phyloP scores from a whole-genome alignment of 2,329 filamentous ascomycete species.

The Sporothrix inflata region DNA sequence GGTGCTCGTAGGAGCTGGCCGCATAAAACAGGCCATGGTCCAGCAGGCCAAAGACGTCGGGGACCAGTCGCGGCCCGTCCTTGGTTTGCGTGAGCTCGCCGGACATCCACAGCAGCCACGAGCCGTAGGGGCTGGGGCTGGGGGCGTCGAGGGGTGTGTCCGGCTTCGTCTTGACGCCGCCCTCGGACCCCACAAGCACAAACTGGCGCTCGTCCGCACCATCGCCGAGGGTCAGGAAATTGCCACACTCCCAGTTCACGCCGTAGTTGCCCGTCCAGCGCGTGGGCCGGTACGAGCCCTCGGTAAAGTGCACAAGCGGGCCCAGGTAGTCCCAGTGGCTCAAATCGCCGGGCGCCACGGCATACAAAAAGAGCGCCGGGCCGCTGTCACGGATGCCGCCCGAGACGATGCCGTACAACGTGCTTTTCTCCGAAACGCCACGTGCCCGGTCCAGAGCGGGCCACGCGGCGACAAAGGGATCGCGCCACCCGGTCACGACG shows the following conservation, averaged over 20 bases:
- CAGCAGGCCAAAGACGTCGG: background rate
- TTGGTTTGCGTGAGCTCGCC: background rate
- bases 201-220: background rate
- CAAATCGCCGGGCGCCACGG: background rate
- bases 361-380: background rate
- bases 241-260: slow-evolving; percentile 18
- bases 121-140: background rate
- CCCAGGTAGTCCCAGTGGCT: background rate
- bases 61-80: background rate
- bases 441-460: background rate
- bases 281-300: background rate
- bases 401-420: background rate
- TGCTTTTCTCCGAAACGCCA: background rate
- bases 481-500: slow-evolving; percentile 2
- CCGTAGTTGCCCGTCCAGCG: slow-evolving; percentile 4
- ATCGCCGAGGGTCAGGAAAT: background rate
- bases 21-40: background rate
- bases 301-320: background rate
- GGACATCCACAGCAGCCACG: background rate
- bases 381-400: background rate
- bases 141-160: no score
- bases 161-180: background rate
- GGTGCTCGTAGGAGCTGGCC: background rate
- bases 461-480: background rate
- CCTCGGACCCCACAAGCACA: background rate